phyloP scores from a whole-genome alignment of 805 yeast genomes.

The Sugiyamaella lignohabitans region DNA sequence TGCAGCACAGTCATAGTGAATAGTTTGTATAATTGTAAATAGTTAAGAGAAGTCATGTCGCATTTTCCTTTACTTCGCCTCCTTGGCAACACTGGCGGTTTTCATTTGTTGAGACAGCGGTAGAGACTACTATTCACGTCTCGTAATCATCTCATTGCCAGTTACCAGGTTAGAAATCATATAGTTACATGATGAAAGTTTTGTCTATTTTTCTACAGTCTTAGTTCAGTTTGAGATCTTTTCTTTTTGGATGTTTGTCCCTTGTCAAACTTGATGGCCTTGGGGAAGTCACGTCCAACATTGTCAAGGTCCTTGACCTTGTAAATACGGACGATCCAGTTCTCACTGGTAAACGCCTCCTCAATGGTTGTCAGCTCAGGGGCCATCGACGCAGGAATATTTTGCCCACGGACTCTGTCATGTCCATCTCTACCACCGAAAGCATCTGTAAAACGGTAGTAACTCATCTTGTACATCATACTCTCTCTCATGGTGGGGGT shows the following conservation, averaged over 20 bases:
- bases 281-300: conserved; percentile 53
- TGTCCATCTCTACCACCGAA: conserved; percentile 40
- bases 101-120: too few species aligned
- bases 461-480: conserved; percentile 90
- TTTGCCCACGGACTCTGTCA: conserved; percentile 88
- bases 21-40: too few species aligned
- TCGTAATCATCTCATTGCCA: too few species aligned
- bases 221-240: conserved; percentile 20
- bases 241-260: conserved; percentile 12
- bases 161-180: too few species aligned
- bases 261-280: conserved; percentile 12
- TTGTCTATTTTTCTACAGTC: too few species aligned
- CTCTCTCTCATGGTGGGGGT: conserved; percentile 81
- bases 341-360: conserved; percentile 91
- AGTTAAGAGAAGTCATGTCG: too few species aligned
- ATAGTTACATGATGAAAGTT: too few species aligned
- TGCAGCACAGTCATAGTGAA: too few species aligned
- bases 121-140: too few species aligned
- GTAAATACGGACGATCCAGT: conserved; percentile 94
- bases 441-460: conserved; percentile 74
- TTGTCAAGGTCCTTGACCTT: conserved; percentile 84
- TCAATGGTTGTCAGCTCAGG: conserved; percentile 69
- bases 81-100: too few species aligned
- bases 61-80: too few species aligned
- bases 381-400: conserved; percentile 44